Conservation (phyloP, 139 green algal species). For the Zygnema circumcarinatum region DNA sequence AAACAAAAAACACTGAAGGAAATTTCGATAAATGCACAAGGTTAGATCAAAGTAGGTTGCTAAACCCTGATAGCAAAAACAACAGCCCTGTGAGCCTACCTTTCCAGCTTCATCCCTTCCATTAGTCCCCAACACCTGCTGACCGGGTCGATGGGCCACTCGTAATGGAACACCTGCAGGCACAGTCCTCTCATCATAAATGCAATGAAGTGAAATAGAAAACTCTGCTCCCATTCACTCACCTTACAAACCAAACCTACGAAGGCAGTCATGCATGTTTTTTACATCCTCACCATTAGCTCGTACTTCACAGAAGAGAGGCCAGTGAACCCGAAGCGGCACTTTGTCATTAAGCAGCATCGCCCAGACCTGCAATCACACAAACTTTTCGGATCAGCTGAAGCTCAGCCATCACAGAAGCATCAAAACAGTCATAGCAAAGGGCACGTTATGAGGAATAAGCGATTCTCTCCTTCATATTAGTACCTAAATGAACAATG, state of each 20-base stretch:
- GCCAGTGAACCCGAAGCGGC: constrained; percentile 52
- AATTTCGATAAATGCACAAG: too few relatives aligned
- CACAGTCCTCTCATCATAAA: too few relatives aligned
- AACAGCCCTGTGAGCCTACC: too few relatives aligned
- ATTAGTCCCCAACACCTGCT: constrained; percentile 46
- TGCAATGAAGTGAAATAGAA: too few relatives aligned
- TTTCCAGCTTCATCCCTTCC: constrained; percentile 38
- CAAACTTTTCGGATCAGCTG: background rate
- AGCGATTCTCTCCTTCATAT: background rate
- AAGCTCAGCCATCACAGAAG: background rate
- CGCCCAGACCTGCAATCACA: constrained; percentile 34
- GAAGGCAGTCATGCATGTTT: too few relatives aligned
- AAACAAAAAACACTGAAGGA: too few relatives aligned
- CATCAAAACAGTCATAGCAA: background rate
- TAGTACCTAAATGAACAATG: background rate
- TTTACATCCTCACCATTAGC: constrained; percentile 54
- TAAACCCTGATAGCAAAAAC: too few relatives aligned
- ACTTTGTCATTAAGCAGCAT: constrained; percentile 42
- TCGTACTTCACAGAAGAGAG: constrained; percentile 43
- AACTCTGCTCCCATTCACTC: background rate
- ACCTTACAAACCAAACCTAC: too few relatives aligned
- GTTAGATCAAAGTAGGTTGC: too few relatives aligned
- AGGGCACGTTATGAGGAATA: background rate
- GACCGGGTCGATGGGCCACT: constrained; percentile 26
- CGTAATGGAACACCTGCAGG: background rate